These are phyloP conservation scores for Dictyostelium brefeldianum DNA, from an alignment of 78 protist genomes.

Conservation along the genomic window DNA sequence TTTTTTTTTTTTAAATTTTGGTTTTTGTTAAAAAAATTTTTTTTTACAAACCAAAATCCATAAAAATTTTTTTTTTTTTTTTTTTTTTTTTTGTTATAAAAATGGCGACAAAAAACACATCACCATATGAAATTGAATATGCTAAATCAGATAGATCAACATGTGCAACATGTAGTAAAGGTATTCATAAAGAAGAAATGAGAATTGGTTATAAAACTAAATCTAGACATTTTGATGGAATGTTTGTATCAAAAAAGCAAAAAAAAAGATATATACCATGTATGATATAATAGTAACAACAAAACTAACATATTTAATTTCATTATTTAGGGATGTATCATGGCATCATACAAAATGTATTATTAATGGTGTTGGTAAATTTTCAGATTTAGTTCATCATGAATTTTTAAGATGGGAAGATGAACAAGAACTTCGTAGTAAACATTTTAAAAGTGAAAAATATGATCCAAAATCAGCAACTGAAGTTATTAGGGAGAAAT, in stretches of 20 bases:
- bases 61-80: too few relatives aligned
- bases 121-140: constrained; percentile 37
- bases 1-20: too few relatives aligned
- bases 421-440: not conserved
- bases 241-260: not conserved
- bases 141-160: constrained; percentile 24
- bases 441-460: not conserved
- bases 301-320: not conserved
- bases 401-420: constrained; percentile 61
- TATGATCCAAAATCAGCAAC: constrained; percentile 8
- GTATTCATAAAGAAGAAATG: constrained; percentile 30
- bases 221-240: constrained; percentile 52
- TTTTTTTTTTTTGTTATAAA: not conserved
- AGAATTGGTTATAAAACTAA: constrained; percentile 48
- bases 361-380: not conserved
- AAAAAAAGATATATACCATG: too few relatives aligned
- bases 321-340: not conserved
- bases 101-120: constrained; percentile 11
- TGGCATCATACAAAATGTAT: constrained; percentile 75
- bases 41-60: too few relatives aligned
- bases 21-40: too few relatives aligned
- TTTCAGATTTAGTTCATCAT: constrained; percentile 21
- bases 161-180: constrained; percentile 35
- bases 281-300: too few relatives aligned
- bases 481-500: constrained; percentile 27